phyloP scores from a whole-genome alignment of 345 rosid genomes.

The Boechera divaricarpa region DNA sequence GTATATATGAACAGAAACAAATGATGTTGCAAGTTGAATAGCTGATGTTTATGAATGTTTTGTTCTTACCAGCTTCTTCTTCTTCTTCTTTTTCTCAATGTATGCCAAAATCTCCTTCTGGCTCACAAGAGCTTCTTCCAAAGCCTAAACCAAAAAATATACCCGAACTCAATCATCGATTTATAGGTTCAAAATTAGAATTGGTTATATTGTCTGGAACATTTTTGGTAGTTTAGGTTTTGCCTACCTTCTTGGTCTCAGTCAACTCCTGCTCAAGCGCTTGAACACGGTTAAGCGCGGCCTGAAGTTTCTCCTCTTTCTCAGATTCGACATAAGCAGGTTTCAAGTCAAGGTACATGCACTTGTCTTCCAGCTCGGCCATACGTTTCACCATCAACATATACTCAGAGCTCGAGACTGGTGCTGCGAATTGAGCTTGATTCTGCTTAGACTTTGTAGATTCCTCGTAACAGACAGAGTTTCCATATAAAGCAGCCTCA shows the following conservation, averaged over 20 bases:
- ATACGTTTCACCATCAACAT: conserved; percentile 73
- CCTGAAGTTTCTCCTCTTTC: conserved; percentile 77
- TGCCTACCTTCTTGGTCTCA: conserved; percentile 68
- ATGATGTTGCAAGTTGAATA: neutral
- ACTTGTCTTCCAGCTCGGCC: conserved; percentile 78
- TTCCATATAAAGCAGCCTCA: conserved; percentile 63
- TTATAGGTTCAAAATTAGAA: neutral
- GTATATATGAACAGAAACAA: neutral
- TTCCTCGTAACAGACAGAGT: conserved; percentile 49
- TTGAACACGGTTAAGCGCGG: conserved; percentile 67
- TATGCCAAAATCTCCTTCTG: conserved; percentile 59
- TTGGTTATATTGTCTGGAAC: neutral
- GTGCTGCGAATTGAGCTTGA: conserved; percentile 46
- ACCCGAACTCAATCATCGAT: neutral
- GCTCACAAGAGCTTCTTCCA: conserved; percentile 52
- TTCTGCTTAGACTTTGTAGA: conserved; percentile 37
- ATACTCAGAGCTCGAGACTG: conserved; percentile 63
- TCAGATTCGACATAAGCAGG: conserved; percentile 61
- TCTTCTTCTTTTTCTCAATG: conserved; percentile 59
- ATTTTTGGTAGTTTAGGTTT: conserved; percentile 1
- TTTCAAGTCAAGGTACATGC: conserved; percentile 51
- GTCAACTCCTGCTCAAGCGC: conserved; percentile 68
- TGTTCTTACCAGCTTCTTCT: conserved; percentile 50
- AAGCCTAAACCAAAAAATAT: conserved; percentile 50
- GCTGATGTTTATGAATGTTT: conserved; percentile 25